Evolutionary conservation across 352 stramenopile species (phyloP).

Genomic region (Lagenidium giganteum): DNA sequence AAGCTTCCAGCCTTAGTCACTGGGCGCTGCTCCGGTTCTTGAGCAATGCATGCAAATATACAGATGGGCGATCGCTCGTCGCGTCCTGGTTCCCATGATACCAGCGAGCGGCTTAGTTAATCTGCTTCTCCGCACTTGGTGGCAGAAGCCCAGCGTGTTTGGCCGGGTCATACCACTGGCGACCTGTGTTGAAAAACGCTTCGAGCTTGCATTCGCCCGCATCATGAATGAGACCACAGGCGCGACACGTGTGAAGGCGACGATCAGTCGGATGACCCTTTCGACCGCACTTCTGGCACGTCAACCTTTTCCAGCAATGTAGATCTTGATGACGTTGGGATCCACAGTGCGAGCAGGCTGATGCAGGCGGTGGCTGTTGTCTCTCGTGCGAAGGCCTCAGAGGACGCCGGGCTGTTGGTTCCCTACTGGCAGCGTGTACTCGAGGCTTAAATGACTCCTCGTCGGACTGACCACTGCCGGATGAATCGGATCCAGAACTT

Average conservation of each 20-base stretch:
- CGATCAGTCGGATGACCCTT: neutral
- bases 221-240: conserved; percentile 1
- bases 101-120: conserved; percentile 7
- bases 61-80: conserved; percentile 2
- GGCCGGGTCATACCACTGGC: neutral
- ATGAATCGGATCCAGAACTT: no score
- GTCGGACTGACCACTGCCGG: no score
- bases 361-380: neutral
- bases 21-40: no score
- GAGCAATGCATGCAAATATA: conserved; percentile 2
- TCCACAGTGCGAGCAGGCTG: conserved; percentile 3
- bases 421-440: neutral
- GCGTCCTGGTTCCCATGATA: conserved; percentile 3
- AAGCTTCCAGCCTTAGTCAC: no score
- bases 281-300: neutral
- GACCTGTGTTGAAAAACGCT: neutral
- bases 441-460: no score
- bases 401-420: neutral
- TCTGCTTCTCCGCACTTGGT: neutral
- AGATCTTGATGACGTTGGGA: conserved; percentile 1
- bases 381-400: neutral
- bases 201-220: neutral
- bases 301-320: neutral
- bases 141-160: conserved; percentile 1
- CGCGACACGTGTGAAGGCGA: neutral